Conservation (phyloP, 179 eudicot genomes). For the Dionaea muscipula region DNA sequence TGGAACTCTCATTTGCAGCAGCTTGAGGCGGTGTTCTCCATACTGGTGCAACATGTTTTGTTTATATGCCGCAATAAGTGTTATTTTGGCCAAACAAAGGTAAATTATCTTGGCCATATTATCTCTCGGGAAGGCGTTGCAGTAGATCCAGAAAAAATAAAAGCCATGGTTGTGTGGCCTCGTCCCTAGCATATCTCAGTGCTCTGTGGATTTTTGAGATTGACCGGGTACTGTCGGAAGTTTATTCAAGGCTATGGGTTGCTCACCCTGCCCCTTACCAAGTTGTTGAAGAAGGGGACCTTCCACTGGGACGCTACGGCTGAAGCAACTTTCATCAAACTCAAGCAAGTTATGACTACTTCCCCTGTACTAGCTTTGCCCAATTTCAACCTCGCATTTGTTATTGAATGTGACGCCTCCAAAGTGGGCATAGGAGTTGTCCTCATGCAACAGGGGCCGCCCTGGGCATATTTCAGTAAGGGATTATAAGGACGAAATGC, state of each 20-base stretch:
- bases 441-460: no score
- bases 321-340: no score
- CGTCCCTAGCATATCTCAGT: neutral
- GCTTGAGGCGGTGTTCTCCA: neutral
- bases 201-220: neutral
- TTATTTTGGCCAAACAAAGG: neutral
- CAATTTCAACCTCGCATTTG: no score
- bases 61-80: no score
- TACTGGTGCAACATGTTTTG: neutral
- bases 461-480: no score
- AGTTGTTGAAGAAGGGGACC: neutral
- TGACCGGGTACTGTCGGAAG: neutral
- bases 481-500: no score
- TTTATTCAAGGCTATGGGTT: neutral
- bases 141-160: neutral
- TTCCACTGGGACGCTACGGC: no score
- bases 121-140: neutral
- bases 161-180: neutral
- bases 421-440: no score
- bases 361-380: no score
- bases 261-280: neutral
- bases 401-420: no score
- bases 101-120: neutral
- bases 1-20: neutral
- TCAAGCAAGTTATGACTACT: no score